Conservation (phyloP, 2,329 filamentous ascomycete genomes). For the Rutstroemia sydowiana region DNA sequence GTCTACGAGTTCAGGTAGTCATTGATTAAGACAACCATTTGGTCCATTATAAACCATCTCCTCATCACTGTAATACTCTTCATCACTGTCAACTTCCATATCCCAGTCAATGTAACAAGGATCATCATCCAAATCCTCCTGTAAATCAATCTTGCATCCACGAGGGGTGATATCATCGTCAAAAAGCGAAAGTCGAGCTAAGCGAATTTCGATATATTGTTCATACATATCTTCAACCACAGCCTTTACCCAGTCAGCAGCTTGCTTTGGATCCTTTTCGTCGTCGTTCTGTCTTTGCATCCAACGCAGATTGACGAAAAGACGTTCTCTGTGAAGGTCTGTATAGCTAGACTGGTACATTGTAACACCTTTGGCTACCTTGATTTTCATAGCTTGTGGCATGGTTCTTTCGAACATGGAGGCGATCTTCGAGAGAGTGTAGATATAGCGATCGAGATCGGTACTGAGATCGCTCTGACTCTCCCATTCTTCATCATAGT, state of each 20-base stretch:
- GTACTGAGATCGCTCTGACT: background rate
- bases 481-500: conserved; percentile 4
- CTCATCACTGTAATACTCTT: background rate
- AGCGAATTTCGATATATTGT: background rate
- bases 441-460: conserved; percentile 8
- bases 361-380: background rate
- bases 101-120: background rate
- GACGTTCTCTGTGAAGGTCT: background rate
- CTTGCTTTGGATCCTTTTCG: background rate
- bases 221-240: conserved; percentile 6
- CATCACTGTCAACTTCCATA: background rate
- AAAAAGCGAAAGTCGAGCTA: background rate
- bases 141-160: conserved; percentile 1
- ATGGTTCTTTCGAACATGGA: background rate
- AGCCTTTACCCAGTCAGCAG: background rate
- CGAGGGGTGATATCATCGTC: background rate
- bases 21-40: too few relatives aligned
- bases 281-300: background rate
- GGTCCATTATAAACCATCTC: background rate
- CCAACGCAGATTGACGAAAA: conserved; percentile 8
- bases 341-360: conserved; percentile 3
- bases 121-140: background rate
- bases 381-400: conserved; percentile 3
- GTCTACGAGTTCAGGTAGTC: too few relatives aligned
- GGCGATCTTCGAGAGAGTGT: conserved; percentile 5